Evolutionary conservation across 2,329 filamentous ascomycete species (phyloP), one percentile per base, ranked within the genome.

Genomic region (Aspergillus fumigatiaffinis): DNA sequence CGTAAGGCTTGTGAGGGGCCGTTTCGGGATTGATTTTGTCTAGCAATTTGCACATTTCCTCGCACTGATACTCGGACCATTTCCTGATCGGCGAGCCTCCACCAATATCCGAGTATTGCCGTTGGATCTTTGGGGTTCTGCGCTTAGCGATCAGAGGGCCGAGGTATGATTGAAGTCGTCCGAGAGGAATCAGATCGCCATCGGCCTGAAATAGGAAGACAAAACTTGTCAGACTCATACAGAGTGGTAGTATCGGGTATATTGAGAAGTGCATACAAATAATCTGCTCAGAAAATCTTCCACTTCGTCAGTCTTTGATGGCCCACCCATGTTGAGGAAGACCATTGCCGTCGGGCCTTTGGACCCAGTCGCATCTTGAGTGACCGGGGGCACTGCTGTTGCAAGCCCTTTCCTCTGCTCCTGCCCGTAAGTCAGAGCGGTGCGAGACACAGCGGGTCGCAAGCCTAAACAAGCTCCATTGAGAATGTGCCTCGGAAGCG

Each of bases 271-370:
- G 76, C 89, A 58, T 84, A 96, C 93, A 77, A 99, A 99, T 65
- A 99, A 80, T 66, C 92, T 87, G 73, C 89, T 94, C 50, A 99
- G 79, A 71, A 97, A 99, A 75, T 88, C 86, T 66, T 88, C 87
- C 38, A 99, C 94, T 78, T 99, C 92, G 64, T 87, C 85, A 4
- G 88, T 89, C 3, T 90, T 96, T 1, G 91, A 90, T 3, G 94
- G 94, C 0, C 94, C 94, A 59, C 94, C 94, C 94, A 99, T 99
- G 77, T 99, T 99, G 78, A 99, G 85, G 71, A 99, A 97, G 14
- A 99, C 94, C 86, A 99, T 97, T 47, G 94, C 94, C 4, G 94
- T 99, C 7, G 92, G 92, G 0, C 93, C 93, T 70, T 90, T 84
- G 2, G 83, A 81, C 51, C 82, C 84, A 0, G 84, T 84, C 6